These are phyloP conservation scores for Solanum chiquidenum DNA, from an alignment of 257 asterid genomes.

Conservation along the genomic window DNA sequence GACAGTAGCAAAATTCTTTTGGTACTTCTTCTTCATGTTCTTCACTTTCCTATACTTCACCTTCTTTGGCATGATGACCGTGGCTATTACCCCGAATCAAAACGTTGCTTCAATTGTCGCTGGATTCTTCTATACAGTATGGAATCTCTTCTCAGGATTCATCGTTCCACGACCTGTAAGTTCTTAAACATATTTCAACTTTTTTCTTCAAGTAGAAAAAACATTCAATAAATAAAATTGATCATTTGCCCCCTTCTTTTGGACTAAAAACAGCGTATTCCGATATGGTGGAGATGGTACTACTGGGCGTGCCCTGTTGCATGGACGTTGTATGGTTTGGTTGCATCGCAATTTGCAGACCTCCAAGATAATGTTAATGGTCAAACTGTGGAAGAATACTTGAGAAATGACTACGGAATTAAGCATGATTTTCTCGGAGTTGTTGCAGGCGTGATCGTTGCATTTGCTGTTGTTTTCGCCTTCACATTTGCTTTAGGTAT, in stretches of 20 bases:
- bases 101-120: conserved; percentile 25
- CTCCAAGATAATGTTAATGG: background rate
- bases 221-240: background rate
- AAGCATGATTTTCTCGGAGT: conserved; percentile 43
- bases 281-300: conserved; percentile 61
- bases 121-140: conserved; percentile 9
- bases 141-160: conserved; percentile 49
- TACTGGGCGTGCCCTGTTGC: conserved; percentile 36
- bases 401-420: conserved; percentile 35
- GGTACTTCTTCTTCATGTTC: conserved; percentile 35
- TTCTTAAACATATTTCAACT: background rate
- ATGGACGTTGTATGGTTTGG: conserved; percentile 40
- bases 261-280: conserved; percentile 18
- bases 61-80: conserved; percentile 48
- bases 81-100: conserved; percentile 40
- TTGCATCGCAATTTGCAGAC: conserved; percentile 36
- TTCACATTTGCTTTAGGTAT: conserved; percentile 34
- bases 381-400: conserved; percentile 28
- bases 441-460: conserved; percentile 29
- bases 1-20: conserved; percentile 31
- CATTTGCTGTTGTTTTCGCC: conserved; percentile 25
- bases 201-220: background rate
- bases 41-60: conserved; percentile 35
- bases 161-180: conserved; percentile 42
- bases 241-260: background rate